Evolutionary conservation across 768 basidiomycete species (phyloP).

Genomic region (Xerocomellus intermedius): DNA sequence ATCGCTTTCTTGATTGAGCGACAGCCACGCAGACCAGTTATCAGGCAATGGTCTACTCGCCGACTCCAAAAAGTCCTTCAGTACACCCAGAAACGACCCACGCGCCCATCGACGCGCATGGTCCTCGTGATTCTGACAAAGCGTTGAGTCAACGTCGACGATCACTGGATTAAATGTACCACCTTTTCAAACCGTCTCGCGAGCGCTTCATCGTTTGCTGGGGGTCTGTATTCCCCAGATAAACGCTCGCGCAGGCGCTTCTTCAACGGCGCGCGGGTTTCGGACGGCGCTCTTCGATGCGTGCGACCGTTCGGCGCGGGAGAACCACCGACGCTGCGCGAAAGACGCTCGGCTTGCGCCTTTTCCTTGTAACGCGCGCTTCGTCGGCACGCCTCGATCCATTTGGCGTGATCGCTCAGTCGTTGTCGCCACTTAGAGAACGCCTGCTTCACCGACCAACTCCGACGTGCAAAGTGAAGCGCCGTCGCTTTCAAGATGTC

Average conservation of each 20-base stretch:
- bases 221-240: constrained; percentile 47
- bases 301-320: constrained; percentile 22
- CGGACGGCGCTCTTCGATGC: constrained; percentile 17
- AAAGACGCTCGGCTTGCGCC: constrained; percentile 36
- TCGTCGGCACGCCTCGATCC: constrained; percentile 58
- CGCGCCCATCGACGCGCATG: constrained; percentile 72
- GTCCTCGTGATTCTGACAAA: constrained; percentile 64
- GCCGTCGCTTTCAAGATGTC: constrained; percentile 41
- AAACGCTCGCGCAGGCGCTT: constrained; percentile 36
- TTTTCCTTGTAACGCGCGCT: constrained; percentile 63
- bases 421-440: constrained; percentile 50
- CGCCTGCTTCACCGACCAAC: constrained; percentile 39
- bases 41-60: constrained; percentile 28
- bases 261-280: constrained; percentile 20
- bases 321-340: constrained; percentile 21
- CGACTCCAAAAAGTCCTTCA: constrained; percentile 39
- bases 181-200: constrained; percentile 70
- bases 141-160: neutral
- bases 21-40: constrained; percentile 71
- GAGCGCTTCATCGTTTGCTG: constrained; percentile 63
- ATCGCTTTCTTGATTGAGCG: constrained; percentile 68
- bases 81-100: constrained; percentile 57
- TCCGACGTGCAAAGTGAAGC: constrained; percentile 40
- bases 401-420: constrained; percentile 47
- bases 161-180: neutral